phyloP scores from a whole-genome alignment of 768 basidiomycete species.

The Baorangia bicolor region DNA sequence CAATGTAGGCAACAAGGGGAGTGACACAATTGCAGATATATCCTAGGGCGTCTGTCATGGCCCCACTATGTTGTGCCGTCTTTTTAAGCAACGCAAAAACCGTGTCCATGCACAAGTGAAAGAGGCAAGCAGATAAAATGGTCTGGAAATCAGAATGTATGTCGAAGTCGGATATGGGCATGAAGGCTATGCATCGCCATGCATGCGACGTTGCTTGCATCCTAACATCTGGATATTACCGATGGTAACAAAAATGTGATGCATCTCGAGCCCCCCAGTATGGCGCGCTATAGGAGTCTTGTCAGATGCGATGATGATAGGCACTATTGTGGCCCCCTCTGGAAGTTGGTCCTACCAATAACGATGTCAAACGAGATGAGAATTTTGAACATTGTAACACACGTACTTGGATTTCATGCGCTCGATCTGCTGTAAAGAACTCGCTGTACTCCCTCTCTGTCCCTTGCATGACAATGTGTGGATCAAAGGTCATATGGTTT shows the following conservation, averaged over 20 bases:
- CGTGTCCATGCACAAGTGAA: too few relatives aligned
- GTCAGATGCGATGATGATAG: not conserved
- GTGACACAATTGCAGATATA: not conserved
- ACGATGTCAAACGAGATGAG: not conserved
- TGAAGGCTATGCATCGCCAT: too few relatives aligned
- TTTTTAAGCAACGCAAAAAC: too few relatives aligned
- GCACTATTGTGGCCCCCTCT: not conserved
- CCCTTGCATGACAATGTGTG: not conserved
- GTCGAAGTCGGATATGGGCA: too few relatives aligned
- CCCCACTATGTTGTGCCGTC: not conserved
- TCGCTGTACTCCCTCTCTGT: not conserved
- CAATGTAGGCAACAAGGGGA: too few relatives aligned
- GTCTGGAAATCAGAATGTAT: too few relatives aligned
- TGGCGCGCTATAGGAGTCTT: not conserved
- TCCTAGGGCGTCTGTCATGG: conserved; percentile 26
- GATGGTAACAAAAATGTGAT: not conserved
- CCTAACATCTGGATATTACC: not conserved
- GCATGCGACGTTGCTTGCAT: too few relatives aligned
- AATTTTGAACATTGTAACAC: too few relatives aligned
- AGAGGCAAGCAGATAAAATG: too few relatives aligned
- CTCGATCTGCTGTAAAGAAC: not conserved
- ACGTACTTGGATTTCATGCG: not conserved
- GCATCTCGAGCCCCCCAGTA: not conserved
- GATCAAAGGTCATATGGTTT: not conserved
- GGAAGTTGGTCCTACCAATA: not conserved